Conservation (phyloP, 2,329 filamentous ascomycete species). For the Trichoderma sp. region DNA sequence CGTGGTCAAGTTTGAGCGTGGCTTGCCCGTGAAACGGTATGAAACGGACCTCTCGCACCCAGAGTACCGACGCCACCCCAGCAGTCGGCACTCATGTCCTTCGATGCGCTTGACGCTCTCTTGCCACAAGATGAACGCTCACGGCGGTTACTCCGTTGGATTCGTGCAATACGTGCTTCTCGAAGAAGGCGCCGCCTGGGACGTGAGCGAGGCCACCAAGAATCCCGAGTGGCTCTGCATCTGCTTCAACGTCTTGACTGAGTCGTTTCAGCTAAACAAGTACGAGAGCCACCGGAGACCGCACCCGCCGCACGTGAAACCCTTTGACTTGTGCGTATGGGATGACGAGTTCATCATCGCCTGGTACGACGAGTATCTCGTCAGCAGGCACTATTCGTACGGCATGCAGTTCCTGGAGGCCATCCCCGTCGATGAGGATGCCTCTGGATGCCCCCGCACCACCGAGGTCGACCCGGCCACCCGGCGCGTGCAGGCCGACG, state of each 20-base stretch:
- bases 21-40: constrained; percentile 17
- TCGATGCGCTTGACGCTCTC: constrained; percentile 25
- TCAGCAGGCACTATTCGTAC: constrained; percentile 26
- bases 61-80: constrained; percentile 22
- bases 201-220: background rate
- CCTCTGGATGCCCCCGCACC: constrained; percentile 7
- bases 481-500: constrained; percentile 1
- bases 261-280: constrained; percentile 21
- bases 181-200: background rate
- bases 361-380: constrained; percentile 29
- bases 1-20: constrained; percentile 23
- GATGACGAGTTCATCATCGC: constrained; percentile 27
- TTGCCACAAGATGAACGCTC: constrained; percentile 22
- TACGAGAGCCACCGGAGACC: constrained; percentile 22
- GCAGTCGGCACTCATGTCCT: constrained; percentile 25
- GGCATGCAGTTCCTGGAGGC: constrained; percentile 25
- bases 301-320: constrained; percentile 20
- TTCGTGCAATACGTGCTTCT: constrained; percentile 24
- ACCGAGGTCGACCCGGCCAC: background rate
- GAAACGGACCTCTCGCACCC: constrained; percentile 24
- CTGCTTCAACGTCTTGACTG: constrained; percentile 27
- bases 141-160: constrained; percentile 24
- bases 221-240: constrained; percentile 24
- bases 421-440: background rate
- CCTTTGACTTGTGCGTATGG: constrained; percentile 27